Conservation (phyloP, 2,329 filamentous ascomycete species). For the Parastagonospora nodorum region DNA sequence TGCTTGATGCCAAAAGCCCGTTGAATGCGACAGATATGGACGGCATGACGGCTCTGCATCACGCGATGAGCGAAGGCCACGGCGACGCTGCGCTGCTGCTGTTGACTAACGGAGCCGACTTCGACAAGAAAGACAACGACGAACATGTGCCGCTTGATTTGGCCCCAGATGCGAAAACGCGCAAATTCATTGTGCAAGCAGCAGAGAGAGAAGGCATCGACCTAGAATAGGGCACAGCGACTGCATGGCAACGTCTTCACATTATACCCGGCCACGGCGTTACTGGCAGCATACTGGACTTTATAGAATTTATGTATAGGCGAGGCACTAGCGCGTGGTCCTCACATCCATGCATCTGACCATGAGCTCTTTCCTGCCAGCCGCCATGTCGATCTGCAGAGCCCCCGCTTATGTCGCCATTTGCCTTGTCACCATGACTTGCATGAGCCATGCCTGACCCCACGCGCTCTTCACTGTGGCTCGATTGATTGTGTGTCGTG, state of each 20-base stretch:
- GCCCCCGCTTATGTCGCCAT: background rate
- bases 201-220: conserved; percentile 87
- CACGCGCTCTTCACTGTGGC: background rate
- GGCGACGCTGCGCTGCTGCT: conserved; percentile 82
- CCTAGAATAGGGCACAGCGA: conserved; percentile 39
- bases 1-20: conserved; percentile 80
- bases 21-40: conserved; percentile 81
- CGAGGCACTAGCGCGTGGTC: too few relatives aligned
- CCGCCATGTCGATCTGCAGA: background rate
- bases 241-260: background rate
- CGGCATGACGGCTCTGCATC: conserved; percentile 88
- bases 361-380: too few relatives aligned
- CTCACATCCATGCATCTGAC: too few relatives aligned
- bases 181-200: conserved; percentile 74
- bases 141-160: conserved; percentile 77
- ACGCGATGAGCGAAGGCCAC: conserved; percentile 75
- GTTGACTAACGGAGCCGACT: conserved; percentile 83
- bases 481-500: too few relatives aligned
- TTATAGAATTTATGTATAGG: background rate
- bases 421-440: background rate
- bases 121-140: conserved; percentile 74
- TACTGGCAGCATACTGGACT: conserved; percentile 1
- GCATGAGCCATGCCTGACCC: background rate
- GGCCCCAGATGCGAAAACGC: conserved; percentile 84
- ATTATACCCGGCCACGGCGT: conserved; percentile 6